phyloP scores from a whole-genome alignment of 2,329 filamentous ascomycete genomes.

The Lasiodiplodia hormozganensis region DNA sequence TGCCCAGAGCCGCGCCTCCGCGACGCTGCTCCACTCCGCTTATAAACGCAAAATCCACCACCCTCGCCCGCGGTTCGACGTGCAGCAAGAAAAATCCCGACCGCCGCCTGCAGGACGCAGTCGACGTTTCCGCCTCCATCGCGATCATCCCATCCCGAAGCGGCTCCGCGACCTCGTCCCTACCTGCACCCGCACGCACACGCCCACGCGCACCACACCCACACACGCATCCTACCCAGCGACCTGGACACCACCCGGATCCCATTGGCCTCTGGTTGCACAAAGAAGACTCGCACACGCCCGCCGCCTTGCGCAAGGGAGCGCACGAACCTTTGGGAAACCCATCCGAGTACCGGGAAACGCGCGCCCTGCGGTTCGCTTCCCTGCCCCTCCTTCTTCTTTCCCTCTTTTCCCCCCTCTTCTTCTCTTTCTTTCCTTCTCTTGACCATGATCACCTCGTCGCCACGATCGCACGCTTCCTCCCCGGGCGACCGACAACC shows the following conservation, averaged over 20 bases:
- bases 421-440: neutral
- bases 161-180: neutral
- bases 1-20: neutral
- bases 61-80: neutral
- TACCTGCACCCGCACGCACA: neutral
- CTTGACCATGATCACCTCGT: constrained; percentile 18
- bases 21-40: constrained; percentile 1
- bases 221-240: constrained; percentile 15
- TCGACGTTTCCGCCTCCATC: neutral
- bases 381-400: neutral
- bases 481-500: neutral
- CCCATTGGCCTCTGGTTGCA: neutral
- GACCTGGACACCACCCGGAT: neutral
- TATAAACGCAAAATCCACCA: constrained; percentile 16
- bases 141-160: neutral
- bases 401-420: neutral
- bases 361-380: neutral
- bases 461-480: constrained; percentile 16
- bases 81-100: constrained; percentile 6
- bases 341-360: constrained; percentile 1
- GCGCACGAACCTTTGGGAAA: constrained; percentile 2
- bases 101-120: neutral
- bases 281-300: neutral
- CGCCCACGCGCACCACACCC: too few species aligned
- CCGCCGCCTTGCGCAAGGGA: neutral